A percentile compares a stretch with the other conserved stretches of the same genome.
Evolutionary conservation across 805 yeast genomes (phyloP).

Genomic region (Yarrowia phangngaensis): DNA sequence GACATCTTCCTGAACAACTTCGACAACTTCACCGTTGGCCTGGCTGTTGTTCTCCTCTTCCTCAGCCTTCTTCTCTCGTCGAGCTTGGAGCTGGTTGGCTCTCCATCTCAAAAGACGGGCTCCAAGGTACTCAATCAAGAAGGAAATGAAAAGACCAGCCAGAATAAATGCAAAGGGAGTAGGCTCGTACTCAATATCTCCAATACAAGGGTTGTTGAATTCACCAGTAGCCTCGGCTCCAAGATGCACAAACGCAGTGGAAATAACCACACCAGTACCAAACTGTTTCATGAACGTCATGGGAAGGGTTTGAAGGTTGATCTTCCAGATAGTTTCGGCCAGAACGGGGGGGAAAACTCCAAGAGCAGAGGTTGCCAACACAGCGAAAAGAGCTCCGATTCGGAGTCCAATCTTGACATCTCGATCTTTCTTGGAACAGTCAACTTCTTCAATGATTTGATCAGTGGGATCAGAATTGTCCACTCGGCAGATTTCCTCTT

Average conservation of each 20-base stretch:
- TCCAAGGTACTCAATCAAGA: slow-evolving; percentile 51
- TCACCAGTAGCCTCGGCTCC: slow-evolving; percentile 64
- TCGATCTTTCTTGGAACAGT: slow-evolving; percentile 19
- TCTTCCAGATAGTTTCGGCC: slow-evolving; percentile 22
- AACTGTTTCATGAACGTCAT: slow-evolving; percentile 44
- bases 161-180: slow-evolving; percentile 50
- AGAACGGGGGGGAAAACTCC: slow-evolving; percentile 22
- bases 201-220: slow-evolving; percentile 55
- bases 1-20: slow-evolving; percentile 8
- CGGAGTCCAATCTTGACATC: slow-evolving; percentile 15
- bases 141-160: slow-evolving; percentile 47
- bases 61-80: slow-evolving; percentile 9
- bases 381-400: slow-evolving; percentile 22
- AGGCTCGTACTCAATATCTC: slow-evolving; percentile 52
- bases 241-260: slow-evolving; percentile 76
- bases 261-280: slow-evolving; percentile 80
- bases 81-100: slow-evolving; percentile 26
- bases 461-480: slow-evolving; percentile 21
- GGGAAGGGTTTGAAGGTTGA: slow-evolving; percentile 20
- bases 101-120: slow-evolving; percentile 33
- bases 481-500: slow-evolving; percentile 17
- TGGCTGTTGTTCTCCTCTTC: neutral
- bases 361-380: slow-evolving; percentile 19
- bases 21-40: neutral
- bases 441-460: slow-evolving; percentile 8